Evolutionary conservation across 164 flowering plant species (phyloP).

Genomic region (Vitis cinerea): DNA sequence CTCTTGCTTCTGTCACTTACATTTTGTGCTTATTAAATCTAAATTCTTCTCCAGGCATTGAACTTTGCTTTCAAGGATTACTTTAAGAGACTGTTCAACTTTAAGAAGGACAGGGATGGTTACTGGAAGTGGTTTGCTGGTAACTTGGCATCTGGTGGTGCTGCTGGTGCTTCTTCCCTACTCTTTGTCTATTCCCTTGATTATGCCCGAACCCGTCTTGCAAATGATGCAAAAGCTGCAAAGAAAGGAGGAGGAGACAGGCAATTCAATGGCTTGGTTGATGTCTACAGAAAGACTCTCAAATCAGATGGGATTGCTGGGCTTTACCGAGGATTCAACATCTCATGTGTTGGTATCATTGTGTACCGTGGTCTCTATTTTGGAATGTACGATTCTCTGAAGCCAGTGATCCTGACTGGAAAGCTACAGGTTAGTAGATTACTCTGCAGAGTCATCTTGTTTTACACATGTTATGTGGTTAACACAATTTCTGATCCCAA

Average conservation of each 20-base stretch:
- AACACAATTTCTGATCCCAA: too few species aligned
- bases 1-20: background rate
- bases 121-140: slow-evolving; percentile 90
- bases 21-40: too few species aligned
- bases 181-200: slow-evolving; percentile 82
- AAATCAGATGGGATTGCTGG: slow-evolving; percentile 80
- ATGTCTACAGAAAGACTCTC: slow-evolving; percentile 78
- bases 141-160: slow-evolving; percentile 88
- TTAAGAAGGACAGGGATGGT: slow-evolving; percentile 84
- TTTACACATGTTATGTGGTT: too few species aligned
- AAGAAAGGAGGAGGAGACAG: slow-evolving; percentile 87
- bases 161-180: slow-evolving; percentile 85
- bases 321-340: slow-evolving; percentile 88
- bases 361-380: slow-evolving; percentile 85
- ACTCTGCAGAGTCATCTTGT: background rate
- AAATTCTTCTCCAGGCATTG: slow-evolving; percentile 51
- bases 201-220: slow-evolving; percentile 79
- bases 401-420: slow-evolving; percentile 69
- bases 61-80: slow-evolving; percentile 94
- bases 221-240: slow-evolving; percentile 81
- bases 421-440: slow-evolving; percentile 54
- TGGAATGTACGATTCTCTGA: slow-evolving; percentile 84
- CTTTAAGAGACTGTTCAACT: slow-evolving; percentile 80
- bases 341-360: slow-evolving; percentile 78
- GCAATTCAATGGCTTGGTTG: slow-evolving; percentile 78